A percentile compares a stretch with the other conserved stretches of the same genome.
Evolutionary conservation across 208 protist genomes (phyloP).

Genomic region (Leishmania guyanensis): DNA sequence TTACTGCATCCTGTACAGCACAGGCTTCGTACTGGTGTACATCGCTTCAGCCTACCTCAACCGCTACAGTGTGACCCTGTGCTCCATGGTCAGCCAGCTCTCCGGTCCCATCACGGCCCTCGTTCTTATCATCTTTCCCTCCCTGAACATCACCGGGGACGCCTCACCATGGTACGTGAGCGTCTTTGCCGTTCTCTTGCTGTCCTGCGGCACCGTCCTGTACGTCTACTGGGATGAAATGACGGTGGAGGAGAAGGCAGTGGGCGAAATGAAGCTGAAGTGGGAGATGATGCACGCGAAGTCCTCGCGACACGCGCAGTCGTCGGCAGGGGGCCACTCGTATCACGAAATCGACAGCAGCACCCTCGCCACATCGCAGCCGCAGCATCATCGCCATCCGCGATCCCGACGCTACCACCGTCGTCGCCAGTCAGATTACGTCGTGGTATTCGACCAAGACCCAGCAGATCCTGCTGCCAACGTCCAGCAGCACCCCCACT

Average conservation of each 20-base stretch:
- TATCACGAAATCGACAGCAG: neutral
- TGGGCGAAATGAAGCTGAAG: slow-evolving; percentile 49
- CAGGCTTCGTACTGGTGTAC: slow-evolving; percentile 55
- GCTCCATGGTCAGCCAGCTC: slow-evolving; percentile 67
- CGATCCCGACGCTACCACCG: slow-evolving; percentile 25
- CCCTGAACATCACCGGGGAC: slow-evolving; percentile 50
- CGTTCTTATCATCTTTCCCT: slow-evolving; percentile 42
- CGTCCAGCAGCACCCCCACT: neutral
- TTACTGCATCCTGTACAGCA: slow-evolving; percentile 48
- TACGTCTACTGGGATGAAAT: slow-evolving; percentile 64
- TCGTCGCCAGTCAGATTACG: slow-evolving; percentile 17
- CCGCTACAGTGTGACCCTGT: slow-evolving; percentile 69
- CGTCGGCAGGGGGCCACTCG: neutral
- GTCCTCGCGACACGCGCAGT: neutral
- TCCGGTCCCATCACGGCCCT: slow-evolving; percentile 55
- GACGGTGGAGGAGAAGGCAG: slow-evolving; percentile 40
- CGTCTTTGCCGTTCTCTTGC: slow-evolving; percentile 32
- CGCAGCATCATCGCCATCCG: slow-evolving; percentile 13
- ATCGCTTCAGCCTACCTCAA: slow-evolving; percentile 60
- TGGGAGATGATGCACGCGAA: slow-evolving; percentile 28
- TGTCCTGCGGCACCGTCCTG: slow-evolving; percentile 37
- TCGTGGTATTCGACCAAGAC: slow-evolving; percentile 24
- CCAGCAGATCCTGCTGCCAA: neutral
- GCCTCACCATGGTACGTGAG: slow-evolving; percentile 46
- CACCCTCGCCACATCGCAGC: neutral